These are phyloP conservation scores for Scheffersomyces coipomensis DNA, from an alignment of 805 yeast species.

Conservation along the genomic window DNA sequence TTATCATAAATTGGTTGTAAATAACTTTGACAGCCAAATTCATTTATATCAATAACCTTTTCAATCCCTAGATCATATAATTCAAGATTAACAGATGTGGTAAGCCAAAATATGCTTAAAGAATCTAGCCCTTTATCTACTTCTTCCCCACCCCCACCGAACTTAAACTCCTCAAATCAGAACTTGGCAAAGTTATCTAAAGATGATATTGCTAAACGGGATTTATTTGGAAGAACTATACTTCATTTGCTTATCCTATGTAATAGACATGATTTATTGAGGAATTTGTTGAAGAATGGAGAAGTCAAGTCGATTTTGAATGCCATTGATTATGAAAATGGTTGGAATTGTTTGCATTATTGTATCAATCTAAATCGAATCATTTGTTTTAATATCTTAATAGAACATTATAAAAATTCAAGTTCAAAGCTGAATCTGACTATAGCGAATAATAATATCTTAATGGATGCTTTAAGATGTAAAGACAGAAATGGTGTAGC, in stretches of 20 bases:
- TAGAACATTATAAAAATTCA: slow-evolving; percentile 18
- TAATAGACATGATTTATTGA: slow-evolving; percentile 48
- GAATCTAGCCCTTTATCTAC: background rate
- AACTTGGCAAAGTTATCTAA: slow-evolving; percentile 16
- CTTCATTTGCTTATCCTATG: slow-evolving; percentile 55
- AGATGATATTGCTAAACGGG: slow-evolving; percentile 48
- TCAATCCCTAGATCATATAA: too few relatives aligned
- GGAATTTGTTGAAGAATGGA: slow-evolving; percentile 46
- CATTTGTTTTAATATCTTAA: slow-evolving; percentile 45
- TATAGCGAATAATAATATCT: slow-evolving; percentile 10
- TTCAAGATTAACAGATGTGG: slow-evolving; percentile 9
- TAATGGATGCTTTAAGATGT: slow-evolving; percentile 42
- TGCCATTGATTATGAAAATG: slow-evolving; percentile 65
- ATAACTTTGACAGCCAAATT: too few relatives aligned
- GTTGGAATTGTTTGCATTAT: slow-evolving; percentile 80
- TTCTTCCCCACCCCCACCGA: background rate
- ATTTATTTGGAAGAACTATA: slow-evolving; percentile 67
- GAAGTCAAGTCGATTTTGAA: slow-evolving; percentile 41
- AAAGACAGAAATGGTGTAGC: slow-evolving; percentile 72
- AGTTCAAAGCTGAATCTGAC: background rate
- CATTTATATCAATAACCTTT: too few relatives aligned
- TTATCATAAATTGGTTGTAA: too few relatives aligned
- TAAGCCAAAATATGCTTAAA: slow-evolving; percentile 8
- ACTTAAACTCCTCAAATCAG: background rate
- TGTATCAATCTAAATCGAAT: slow-evolving; percentile 59